Percentiles rank a stretch among this genome's conserved stretches.
phyloP scores from a whole-genome alignment of 225 moss, liverwort and hornwort species.

The Pseudoscleropodium purum region DNA sequence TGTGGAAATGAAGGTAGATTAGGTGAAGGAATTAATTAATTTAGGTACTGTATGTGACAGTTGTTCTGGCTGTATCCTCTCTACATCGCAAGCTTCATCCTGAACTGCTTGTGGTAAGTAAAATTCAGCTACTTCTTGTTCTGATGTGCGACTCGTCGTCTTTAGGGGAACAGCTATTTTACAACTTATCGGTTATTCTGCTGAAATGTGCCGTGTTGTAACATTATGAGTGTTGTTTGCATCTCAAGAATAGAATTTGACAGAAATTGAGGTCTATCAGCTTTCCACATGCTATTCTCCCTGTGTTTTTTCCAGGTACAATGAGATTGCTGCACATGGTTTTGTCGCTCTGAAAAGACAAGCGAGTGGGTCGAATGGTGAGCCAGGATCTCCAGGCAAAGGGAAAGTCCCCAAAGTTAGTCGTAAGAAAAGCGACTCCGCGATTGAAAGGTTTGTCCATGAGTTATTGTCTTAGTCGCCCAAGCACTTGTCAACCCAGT shows the following conservation, averaged over 20 bases:
- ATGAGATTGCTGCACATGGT: conserved; percentile 92
- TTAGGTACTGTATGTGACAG: conserved; percentile 37
- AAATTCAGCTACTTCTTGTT: neutral
- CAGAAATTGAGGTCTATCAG: neutral
- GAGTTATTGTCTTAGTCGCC: neutral
- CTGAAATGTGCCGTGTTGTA: neutral
- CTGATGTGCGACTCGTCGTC: neutral
- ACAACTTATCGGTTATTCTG: neutral
- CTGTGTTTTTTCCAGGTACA: conserved; percentile 50
- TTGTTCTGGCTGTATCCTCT: conserved; percentile 89
- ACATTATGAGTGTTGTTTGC: neutral
- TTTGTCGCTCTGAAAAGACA: conserved; percentile 54
- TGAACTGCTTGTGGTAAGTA: conserved; percentile 87
- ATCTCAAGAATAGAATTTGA: neutral
- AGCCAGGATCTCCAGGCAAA: conserved; percentile 22
- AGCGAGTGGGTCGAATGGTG: conserved; percentile 24
- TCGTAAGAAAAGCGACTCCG: conserved; percentile 31
- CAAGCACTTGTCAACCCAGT: neutral
- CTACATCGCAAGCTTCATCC: conserved; percentile 74
- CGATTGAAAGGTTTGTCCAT: conserved; percentile 38
- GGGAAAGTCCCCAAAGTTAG: conserved; percentile 10
- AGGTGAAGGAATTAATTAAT: neutral
- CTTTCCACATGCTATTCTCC: neutral
- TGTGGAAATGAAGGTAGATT: neutral
- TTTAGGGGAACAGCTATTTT: neutral